These are phyloP conservation scores for Harrya chromipes DNA, from an alignment of 768 basidiomycete species.

Conservation along the genomic window DNA sequence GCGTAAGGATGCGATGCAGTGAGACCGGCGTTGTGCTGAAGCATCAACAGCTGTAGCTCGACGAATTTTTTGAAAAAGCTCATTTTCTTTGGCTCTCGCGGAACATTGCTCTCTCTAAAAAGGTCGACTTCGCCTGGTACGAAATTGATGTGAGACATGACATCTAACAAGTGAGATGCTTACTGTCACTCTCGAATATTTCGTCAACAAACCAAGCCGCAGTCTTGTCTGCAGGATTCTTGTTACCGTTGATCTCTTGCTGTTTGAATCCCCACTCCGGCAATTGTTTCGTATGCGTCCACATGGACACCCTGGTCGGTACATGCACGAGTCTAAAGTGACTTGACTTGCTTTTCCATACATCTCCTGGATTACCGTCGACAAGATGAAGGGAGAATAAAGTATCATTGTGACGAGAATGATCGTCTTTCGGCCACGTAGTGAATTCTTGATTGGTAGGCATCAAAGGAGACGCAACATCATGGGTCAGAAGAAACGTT, in stretches of 20 bases:
- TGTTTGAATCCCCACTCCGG: constrained; percentile 98
- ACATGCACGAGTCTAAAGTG: constrained; percentile 90
- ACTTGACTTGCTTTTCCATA: constrained; percentile 92
- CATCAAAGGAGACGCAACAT: constrained; percentile 96
- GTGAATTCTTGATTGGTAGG: constrained; percentile 99
- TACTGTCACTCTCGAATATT: constrained; percentile 71
- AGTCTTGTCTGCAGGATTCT: constrained; percentile 77
- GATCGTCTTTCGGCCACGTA: constrained; percentile 80
- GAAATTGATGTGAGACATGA: constrained; percentile 23
- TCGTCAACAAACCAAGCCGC: constrained; percentile 90
- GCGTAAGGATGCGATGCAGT: constrained; percentile 98
- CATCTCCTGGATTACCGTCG: constrained; percentile 72
- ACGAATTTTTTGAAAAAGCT: constrained; percentile 94
- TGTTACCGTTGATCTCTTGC: constrained; percentile 98
- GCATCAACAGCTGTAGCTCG: constrained; percentile 92
- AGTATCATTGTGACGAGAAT: constrained; percentile 80
- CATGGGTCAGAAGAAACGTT: constrained; percentile 84
- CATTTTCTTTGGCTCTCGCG: constrained; percentile 74
- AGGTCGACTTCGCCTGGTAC: constrained; percentile 51
- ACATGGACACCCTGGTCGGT: constrained; percentile 87
- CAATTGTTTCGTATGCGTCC: constrained; percentile 82
- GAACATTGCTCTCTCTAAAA: constrained; percentile 46
- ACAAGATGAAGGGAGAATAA: constrained; percentile 76
- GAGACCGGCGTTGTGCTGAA: constrained; percentile 98
- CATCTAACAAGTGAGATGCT: constrained; percentile 25